Percentiles rank a stretch among this genome's conserved stretches.
These are phyloP conservation scores for Sesbania bispinosa DNA, from an alignment of 306 rosid species.

Conservation along the genomic window DNA sequence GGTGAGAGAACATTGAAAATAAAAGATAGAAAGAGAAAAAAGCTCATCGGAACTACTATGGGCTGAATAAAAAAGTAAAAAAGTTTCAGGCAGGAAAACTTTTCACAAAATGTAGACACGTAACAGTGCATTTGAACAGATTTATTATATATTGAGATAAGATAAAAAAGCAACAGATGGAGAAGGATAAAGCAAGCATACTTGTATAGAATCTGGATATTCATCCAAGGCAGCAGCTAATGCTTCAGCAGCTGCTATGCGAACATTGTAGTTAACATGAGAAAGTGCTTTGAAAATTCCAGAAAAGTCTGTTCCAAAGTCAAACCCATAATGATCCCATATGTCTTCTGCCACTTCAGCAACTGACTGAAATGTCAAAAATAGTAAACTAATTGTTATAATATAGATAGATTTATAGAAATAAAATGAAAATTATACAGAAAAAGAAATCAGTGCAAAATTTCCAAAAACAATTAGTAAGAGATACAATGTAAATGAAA, in stretches of 20 bases:
- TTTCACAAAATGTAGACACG: too few relatives aligned
- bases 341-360: constrained; percentile 92
- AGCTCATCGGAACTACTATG: too few relatives aligned
- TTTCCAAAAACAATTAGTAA: not conserved
- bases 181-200: constrained; percentile 28
- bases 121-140: too few relatives aligned
- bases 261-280: constrained; percentile 74
- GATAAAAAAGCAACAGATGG: not conserved
- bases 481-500: not conserved
- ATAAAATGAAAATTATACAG: not conserved
- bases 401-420: not conserved
- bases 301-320: constrained; percentile 85
- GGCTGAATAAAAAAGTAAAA: too few relatives aligned
- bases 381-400: not conserved
- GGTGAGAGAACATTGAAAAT: too few relatives aligned
- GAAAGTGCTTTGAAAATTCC: constrained; percentile 88
- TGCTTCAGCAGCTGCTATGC: constrained; percentile 91
- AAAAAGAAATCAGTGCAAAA: not conserved
- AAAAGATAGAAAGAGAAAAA: too few relatives aligned
- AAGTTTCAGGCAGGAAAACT: too few relatives aligned
- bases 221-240: constrained; percentile 96
- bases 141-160: too few relatives aligned
- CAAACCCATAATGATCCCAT: constrained; percentile 96
- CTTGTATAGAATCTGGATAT: constrained; percentile 86
- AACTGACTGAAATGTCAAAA: constrained; percentile 55